A percentile compares a stretch with the other conserved stretches of the same genome.
These are phyloP conservation scores for Colletotrichum eleusines DNA, from an alignment of 2,329 filamentous ascomycete genomes.

Conservation along the genomic window DNA sequence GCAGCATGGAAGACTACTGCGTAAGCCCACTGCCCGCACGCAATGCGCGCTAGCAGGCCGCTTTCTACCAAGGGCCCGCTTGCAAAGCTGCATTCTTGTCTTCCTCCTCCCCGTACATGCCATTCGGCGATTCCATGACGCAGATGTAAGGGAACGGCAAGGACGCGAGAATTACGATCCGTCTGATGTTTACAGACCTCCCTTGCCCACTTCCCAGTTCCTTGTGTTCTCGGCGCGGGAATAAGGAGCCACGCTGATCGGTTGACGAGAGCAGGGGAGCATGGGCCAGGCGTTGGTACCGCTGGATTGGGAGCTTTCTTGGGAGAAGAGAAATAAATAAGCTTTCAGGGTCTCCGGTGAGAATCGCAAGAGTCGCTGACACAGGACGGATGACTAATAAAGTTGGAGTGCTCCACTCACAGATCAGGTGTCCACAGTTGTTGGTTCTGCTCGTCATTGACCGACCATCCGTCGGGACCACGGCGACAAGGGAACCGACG, in stretches of 20 bases:
- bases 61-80: constrained; percentile 19
- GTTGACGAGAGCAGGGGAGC: background rate
- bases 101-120: background rate
- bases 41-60: constrained; percentile 6
- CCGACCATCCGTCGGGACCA: constrained; percentile 27
- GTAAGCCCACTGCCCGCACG: constrained; percentile 1
- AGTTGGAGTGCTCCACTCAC: constrained; percentile 9
- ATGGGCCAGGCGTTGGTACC: constrained; percentile 16
- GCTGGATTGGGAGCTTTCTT: constrained; percentile 17
- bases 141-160: background rate
- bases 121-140: constrained; percentile 22
- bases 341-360: constrained; percentile 21
- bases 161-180: constrained; percentile 2
- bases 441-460: constrained; percentile 11
- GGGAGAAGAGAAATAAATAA: background rate
- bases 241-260: background rate
- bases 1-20: background rate
- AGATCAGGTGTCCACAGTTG: background rate
- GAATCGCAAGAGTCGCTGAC: background rate
- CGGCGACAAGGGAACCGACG: constrained; percentile 33
- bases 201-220: too few relatives aligned
- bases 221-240: constrained; percentile 7
- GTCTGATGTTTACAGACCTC: background rate
- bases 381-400: constrained; percentile 7
- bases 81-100: constrained; percentile 24